phyloP scores from a whole-genome alignment of 371 early-diverging fungal genomes.

The Synchytrium microbalum region DNA sequence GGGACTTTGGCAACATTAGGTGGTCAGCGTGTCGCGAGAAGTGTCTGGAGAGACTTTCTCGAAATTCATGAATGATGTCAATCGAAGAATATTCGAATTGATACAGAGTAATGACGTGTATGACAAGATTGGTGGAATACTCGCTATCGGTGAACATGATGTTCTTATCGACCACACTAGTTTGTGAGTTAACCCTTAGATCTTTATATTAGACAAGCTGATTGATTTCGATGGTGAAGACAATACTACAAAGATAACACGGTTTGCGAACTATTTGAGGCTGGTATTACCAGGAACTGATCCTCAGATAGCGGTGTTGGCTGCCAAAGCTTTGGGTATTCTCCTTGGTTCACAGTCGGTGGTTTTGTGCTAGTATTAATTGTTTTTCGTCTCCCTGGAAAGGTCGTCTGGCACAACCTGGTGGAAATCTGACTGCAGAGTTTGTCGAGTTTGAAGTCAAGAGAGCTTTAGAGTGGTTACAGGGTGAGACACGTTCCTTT shows the following conservation, averaged over 20 bases:
- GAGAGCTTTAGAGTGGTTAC: conserved; percentile 82
- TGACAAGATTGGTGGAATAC: conserved; percentile 67
- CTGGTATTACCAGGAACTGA: conserved; percentile 74
- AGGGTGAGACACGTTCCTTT: conserved; percentile 39
- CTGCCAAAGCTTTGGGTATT: conserved; percentile 71
- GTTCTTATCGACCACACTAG: background rate
- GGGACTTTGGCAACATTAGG: conserved; percentile 28
- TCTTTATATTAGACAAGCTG: conserved; percentile 59
- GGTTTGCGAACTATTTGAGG: conserved; percentile 82
- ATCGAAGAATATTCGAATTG: conserved; percentile 64
- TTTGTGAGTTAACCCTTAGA: background rate
- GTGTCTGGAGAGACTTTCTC: conserved; percentile 56
- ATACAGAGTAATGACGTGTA: conserved; percentile 55
- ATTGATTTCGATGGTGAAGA: conserved; percentile 82
- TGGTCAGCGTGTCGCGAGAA: conserved; percentile 53
- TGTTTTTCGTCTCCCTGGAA: too few species aligned
- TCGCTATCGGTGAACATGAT: conserved; percentile 54
- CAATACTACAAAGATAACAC: conserved; percentile 67
- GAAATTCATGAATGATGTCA: conserved; percentile 65
- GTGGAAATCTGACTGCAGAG: conserved; percentile 73
- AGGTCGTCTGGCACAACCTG: conserved; percentile 66
- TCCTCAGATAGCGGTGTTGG: conserved; percentile 73
- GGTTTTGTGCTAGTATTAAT: too few species aligned
- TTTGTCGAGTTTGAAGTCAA: conserved; percentile 83
- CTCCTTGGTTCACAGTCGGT: too few species aligned